Base-by-base conservation (phyloP, 768 basidiomycete species). In the Hygrophoropsis aurantiaca region DNA sequence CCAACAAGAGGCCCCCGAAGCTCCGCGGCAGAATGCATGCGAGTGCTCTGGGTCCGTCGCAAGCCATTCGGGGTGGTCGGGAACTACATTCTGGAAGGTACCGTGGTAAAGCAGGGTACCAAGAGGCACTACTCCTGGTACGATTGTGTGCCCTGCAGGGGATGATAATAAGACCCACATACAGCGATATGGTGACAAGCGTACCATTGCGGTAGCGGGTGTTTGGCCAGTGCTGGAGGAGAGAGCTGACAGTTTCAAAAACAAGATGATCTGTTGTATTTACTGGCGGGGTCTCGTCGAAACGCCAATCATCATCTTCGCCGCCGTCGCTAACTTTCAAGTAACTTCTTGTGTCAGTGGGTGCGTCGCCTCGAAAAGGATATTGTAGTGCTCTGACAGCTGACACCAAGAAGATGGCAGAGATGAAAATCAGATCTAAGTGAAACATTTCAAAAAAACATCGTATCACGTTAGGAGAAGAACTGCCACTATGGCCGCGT, bases 181-280 rank as follows among this genome's bases (percentile, higher is more conserved):
- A 23, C 13, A 18, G 5, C 35, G 16, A 24, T 3, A 47, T 21
- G 6, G 27, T 30, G 27, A 7, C 6, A 7, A 4, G 7, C 65
- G 38, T 41, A 60, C 68, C 68, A 52, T 69, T 69, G n/a, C 65
- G 62, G 58, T 75, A 74, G 11, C 65, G 58, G 1, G 66, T 68
- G 44, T 72, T 72, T 3, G 70, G 60, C 69, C 69, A 73, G 20
- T 65, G 61, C 39, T 74, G 72, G 11, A 74, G 58, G 4, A 70
- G 48, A 3, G 65, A 60, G 33, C 54, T 53, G 6, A 71, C 56
- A 2, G 64, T 60, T 32, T 67, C 63, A 40, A 73, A 73, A 13
- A 72, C 54, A 26, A 71, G 53, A 42, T 69, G 58, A n/a, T 55
- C 49, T 3, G 70, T 69, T 15, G 55, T 52, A 40, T 68, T 61